Base-by-base conservation (phyloP, 441 rosid species). In the Jatropha podagrica region DNA sequence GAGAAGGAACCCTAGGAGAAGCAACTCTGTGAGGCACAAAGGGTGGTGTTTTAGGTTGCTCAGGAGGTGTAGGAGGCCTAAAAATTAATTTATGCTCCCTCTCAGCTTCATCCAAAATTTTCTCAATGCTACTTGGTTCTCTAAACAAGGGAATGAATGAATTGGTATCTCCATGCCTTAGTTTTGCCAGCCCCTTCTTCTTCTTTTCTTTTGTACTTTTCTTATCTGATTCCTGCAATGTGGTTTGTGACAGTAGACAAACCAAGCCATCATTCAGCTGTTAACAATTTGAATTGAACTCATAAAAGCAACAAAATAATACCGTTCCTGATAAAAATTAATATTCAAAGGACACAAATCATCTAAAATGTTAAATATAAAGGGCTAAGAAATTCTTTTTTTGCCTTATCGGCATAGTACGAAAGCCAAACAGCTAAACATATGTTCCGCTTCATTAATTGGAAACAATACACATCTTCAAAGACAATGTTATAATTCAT, bases 91-190 rank as follows among this genome's bases (percentile, higher is more conserved):
- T 88, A 77, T 91, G 94, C 82, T 96, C 99, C 74, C 92, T 87
- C 79, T 94, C 99, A 32, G 96, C 99, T 71, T 96, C 99, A 52
- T 91, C 97, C 72, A 96, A 85, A 69, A 96, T 96, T 80, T 92
- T 91, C 81, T 96, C 99, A 18, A 96, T 87, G 80, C 98, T 96
- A 85, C 98, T 96, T 0, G 99, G 98, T 84, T 80, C 88, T 81
- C 92, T 91, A 83, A 92, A 91, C 72, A 87, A 77, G 9, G 99
- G 98, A 85, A 93, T 89, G 82, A 95, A 93, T 73, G 98, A 88
- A 83, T 82, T 88, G 60, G 90, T 86, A 79, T 92, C 90, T 72
- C 94, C 92, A 80, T 77, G 90, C 83, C 86, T 87, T 69, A 81
- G 85, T 81, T 85, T 90, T 71, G 86, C 90, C 68, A 83, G 67